phyloP scores from a whole-genome alignment of 768 basidiomycete genomes.

The Leccinellum albellum region DNA sequence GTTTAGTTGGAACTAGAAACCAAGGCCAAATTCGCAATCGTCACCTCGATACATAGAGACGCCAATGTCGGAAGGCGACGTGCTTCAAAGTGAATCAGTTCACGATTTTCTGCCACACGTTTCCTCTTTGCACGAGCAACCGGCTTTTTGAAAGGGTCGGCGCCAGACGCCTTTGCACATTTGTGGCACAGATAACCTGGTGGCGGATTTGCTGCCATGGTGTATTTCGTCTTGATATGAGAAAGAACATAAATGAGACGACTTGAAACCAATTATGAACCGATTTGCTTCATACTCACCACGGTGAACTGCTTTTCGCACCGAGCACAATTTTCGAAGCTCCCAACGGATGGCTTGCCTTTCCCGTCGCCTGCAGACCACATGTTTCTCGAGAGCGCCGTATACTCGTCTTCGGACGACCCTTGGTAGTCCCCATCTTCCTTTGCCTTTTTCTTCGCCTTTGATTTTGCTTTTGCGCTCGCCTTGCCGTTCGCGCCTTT shows the following conservation, averaged over 20 bases:
- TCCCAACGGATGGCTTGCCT: slow-evolving; percentile 67
- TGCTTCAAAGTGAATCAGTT: slow-evolving; percentile 66
- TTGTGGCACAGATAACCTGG: slow-evolving; percentile 80
- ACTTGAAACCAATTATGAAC: background rate
- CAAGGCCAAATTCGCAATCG: background rate
- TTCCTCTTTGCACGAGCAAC: slow-evolving; percentile 58
- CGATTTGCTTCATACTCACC: slow-evolving; percentile 45
- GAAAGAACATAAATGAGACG: background rate
- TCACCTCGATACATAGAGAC: slow-evolving; percentile 75
- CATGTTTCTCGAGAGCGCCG: slow-evolving; percentile 53
- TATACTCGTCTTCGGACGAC: slow-evolving; percentile 65
- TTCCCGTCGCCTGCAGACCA: slow-evolving; percentile 31
- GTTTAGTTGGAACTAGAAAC: background rate
- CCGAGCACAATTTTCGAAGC: slow-evolving; percentile 74
- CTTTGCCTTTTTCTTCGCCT: slow-evolving; percentile 40
- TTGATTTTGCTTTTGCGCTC: slow-evolving; percentile 37
- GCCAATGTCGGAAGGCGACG: slow-evolving; percentile 67
- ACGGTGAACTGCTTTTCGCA: slow-evolving; percentile 87
- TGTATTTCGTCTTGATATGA: slow-evolving; percentile 72
- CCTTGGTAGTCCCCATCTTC: slow-evolving; percentile 47
- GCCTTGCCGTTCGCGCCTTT: slow-evolving; percentile 46
- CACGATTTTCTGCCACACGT: slow-evolving; percentile 61
- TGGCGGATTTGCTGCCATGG: slow-evolving; percentile 64
- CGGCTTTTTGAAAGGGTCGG: slow-evolving; percentile 85
- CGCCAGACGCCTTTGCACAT: slow-evolving; percentile 75